phyloP scores from a whole-genome alignment of 352 stramenopile genomes.

The Aphanomyces euteiches region DNA sequence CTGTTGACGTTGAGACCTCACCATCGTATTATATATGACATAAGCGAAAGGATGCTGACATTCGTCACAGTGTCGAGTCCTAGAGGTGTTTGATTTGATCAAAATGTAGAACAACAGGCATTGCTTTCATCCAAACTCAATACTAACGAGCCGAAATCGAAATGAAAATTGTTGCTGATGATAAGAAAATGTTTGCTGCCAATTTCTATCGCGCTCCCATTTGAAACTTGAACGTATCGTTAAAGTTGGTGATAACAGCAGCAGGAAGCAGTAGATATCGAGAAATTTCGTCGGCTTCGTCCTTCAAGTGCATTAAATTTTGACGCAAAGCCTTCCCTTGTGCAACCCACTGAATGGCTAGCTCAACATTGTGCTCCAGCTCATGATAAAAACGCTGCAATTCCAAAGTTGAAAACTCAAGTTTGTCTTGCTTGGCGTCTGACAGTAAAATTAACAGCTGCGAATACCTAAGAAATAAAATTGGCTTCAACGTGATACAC shows the following conservation, averaged over 20 bases:
- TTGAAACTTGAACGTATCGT: slow-evolving; percentile 22
- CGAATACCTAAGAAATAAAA: slow-evolving; percentile 38
- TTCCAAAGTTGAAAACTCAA: slow-evolving; percentile 58
- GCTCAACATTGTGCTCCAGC: slow-evolving; percentile 55
- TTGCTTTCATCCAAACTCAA: no score
- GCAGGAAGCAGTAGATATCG: slow-evolving; percentile 62
- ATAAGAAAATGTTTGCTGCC: no score
- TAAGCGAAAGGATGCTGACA: no score
- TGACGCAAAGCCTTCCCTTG: slow-evolving; percentile 49
- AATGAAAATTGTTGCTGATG: slow-evolving; percentile 36
- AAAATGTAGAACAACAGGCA: no score
- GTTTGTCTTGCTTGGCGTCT: slow-evolving; percentile 46
- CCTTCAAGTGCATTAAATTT: slow-evolving; percentile 39
- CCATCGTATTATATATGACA: no score
- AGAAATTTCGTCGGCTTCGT: slow-evolving; percentile 49
- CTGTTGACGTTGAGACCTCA: no score
- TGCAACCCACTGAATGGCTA: slow-evolving; percentile 59
- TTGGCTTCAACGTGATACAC: not conserved
- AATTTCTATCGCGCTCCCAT: not conserved
- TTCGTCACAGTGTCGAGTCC: no score
- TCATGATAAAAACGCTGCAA: slow-evolving; percentile 68
- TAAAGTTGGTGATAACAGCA: slow-evolving; percentile 44
- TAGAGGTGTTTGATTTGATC: no score
- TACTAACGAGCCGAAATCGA: not conserved
- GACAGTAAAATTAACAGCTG: slow-evolving; percentile 64